phyloP scores from a whole-genome alignment of 345 rosid species.

The Camelina neglecta region DNA sequence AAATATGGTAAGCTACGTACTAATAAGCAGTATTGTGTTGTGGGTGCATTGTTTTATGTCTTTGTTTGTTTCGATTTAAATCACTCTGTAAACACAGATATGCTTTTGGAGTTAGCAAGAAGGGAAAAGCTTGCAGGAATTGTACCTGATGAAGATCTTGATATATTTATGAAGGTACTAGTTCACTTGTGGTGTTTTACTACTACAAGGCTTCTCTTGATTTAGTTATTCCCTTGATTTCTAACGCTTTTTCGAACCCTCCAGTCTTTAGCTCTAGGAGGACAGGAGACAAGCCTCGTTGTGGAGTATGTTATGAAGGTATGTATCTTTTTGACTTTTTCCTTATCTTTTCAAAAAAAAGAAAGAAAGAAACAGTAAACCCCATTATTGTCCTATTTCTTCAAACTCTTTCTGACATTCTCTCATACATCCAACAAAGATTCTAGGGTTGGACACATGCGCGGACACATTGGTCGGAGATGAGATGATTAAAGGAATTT shows the following conservation, averaged over 20 bases:
- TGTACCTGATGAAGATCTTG: slow-evolving; percentile 98
- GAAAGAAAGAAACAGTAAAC: not conserved
- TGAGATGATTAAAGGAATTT: slow-evolving; percentile 98
- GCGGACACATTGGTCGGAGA: slow-evolving; percentile 98
- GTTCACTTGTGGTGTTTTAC: not conserved
- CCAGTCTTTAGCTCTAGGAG: slow-evolving; percentile 90
- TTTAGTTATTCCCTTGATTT: not conserved
- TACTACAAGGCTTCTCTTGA: not conserved
- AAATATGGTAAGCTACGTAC: slow-evolving; percentile 73
- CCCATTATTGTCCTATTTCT: slow-evolving; percentile 28
- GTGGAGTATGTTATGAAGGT: slow-evolving; percentile 96
- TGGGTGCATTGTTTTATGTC: slow-evolving; percentile 6
- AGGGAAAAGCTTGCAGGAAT: slow-evolving; percentile 92
- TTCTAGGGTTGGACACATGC: slow-evolving; percentile 95
- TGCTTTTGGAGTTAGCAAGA: slow-evolving; percentile 91
- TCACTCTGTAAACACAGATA: slow-evolving; percentile 57
- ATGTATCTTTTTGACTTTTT: slow-evolving; percentile 54
- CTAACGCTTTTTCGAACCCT: slow-evolving; percentile 3
- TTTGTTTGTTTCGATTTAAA: slow-evolving; percentile 1
- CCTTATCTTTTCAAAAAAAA: not conserved
- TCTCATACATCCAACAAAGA: slow-evolving; percentile 77
- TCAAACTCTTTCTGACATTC: slow-evolving; percentile 48
- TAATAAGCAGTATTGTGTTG: not conserved
- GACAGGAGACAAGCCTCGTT: slow-evolving; percentile 78
- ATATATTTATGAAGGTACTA: slow-evolving; percentile 99